Conservation (phyloP, 2,329 filamentous ascomycete genomes). For the Monosporascus sp. region DNA sequence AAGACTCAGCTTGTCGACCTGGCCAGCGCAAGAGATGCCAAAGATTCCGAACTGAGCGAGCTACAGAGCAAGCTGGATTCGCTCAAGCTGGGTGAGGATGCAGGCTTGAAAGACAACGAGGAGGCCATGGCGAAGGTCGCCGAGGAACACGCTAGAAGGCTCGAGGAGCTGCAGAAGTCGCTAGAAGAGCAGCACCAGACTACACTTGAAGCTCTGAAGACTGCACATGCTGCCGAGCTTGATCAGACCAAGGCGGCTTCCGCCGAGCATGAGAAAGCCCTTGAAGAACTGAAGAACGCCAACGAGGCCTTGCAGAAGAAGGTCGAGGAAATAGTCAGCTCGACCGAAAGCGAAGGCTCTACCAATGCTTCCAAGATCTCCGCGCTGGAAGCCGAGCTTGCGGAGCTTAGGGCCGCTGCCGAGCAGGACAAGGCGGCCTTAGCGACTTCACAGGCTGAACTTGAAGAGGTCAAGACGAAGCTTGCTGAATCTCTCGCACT, state of each 20-base stretch:
- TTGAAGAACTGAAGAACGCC: constrained; percentile 44
- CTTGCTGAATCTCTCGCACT: constrained; percentile 23
- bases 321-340: constrained; percentile 47
- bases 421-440: constrained; percentile 46
- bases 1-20: constrained; percentile 44
- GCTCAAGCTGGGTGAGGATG: constrained; percentile 36
- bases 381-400: constrained; percentile 47
- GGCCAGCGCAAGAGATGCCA: constrained; percentile 43
- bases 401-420: constrained; percentile 43
- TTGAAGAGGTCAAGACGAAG: constrained; percentile 33
- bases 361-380: constrained; percentile 41
- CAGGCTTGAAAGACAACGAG: constrained; percentile 33
- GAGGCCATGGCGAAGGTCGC: constrained; percentile 32
- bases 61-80: constrained; percentile 48
- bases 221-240: constrained; percentile 48
- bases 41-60: constrained; percentile 41
- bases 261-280: constrained; percentile 41
- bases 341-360: constrained; percentile 41
- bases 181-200: constrained; percentile 46
- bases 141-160: constrained; percentile 43
- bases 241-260: constrained; percentile 40
- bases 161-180: constrained; percentile 45
- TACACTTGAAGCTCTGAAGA: constrained; percentile 44
- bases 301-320: constrained; percentile 52
- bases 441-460: constrained; percentile 35